Evolutionary conservation across 176 grass and related monocot species (phyloP), one percentile per base, ranked within the genome.

Genomic region (Aegilops tauschii): DNA sequence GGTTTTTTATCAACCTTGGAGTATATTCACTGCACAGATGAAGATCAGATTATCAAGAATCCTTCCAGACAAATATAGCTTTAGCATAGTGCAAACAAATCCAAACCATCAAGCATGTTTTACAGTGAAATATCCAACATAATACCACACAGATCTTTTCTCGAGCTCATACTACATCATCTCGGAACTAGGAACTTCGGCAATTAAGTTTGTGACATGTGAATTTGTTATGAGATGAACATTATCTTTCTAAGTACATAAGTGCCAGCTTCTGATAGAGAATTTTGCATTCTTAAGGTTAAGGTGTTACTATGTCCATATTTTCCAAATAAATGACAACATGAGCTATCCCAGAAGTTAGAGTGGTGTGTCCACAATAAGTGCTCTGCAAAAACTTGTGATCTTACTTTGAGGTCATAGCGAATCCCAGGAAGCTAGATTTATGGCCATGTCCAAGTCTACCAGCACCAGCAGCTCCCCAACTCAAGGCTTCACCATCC

Each of bases 11-110:
- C 88, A 98, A 85, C 75, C 96, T 94, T 86, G 96, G 96, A 68
- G 90, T 98, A 86, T 92, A 94, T 94, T 98, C 96, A 91, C 96
- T 98, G 90, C 84, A 95, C 84, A 95, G 86, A 88, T 82, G 61
- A 88, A 85, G 77, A 79, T 78, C 65, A 85, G 89, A 80, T 34
- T 81, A 81, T 59, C 49, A 83, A 88, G 20, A 85, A 61, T 80
- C 75, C 28, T 81, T 50, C 5, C 29, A 90, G 16, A 25, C 23
- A 76, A 52, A 71, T 49, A 82, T 44, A 76, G 23, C 40, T 62
- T 45, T 40, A 39, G 42, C 11, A 73, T 23, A 76, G 35, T 80
- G 66, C 25, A 79, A 73, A 61, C 21, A 76, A 11, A 80, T 68
- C 75, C 29, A 12, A 90, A 83, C 32, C 17, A 39, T 78, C 17